These are phyloP conservation scores for Agaricales sp. DNA, from an alignment of 1,284 basidiomycete species.

Conservation along the genomic window DNA sequence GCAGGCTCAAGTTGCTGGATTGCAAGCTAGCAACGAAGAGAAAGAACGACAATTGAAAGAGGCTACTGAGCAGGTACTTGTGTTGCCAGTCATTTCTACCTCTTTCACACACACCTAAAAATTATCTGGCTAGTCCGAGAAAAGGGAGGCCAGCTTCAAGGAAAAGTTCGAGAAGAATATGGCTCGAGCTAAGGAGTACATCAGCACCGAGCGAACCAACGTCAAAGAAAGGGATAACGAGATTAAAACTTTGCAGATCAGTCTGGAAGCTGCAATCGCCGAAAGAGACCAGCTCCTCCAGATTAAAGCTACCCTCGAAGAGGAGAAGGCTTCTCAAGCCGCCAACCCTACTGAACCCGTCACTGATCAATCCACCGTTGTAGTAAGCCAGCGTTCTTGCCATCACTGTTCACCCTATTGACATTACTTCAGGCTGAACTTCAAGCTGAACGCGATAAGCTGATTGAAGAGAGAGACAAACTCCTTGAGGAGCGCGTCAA, in stretches of 20 bases:
- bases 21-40: constrained; percentile 29
- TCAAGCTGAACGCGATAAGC: constrained; percentile 22
- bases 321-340: constrained; percentile 27
- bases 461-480: constrained; percentile 32
- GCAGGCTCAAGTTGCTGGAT: constrained; percentile 28
- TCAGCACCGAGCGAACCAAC: constrained; percentile 16
- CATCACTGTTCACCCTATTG: background rate
- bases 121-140: background rate
- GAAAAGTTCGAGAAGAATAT: constrained; percentile 22
- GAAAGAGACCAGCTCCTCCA: constrained; percentile 20
- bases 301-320: constrained; percentile 20
- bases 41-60: constrained; percentile 28
- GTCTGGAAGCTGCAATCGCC: constrained; percentile 27
- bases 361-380: constrained; percentile 13
- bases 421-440: constrained; percentile 15
- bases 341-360: constrained; percentile 24
- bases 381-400: no score
- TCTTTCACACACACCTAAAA: background rate
- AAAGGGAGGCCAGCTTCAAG: background rate
- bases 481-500: constrained; percentile 27
- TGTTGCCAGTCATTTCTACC: background rate
- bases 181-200: constrained; percentile 20
- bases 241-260: constrained; percentile 23
- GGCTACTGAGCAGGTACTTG: constrained; percentile 22
- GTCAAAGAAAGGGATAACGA: constrained; percentile 25